Evolutionary conservation across 805 yeast species (phyloP), one percentile per base, ranked within the genome.

Genomic region (Wickerhamomyces ciferrii): DNA sequence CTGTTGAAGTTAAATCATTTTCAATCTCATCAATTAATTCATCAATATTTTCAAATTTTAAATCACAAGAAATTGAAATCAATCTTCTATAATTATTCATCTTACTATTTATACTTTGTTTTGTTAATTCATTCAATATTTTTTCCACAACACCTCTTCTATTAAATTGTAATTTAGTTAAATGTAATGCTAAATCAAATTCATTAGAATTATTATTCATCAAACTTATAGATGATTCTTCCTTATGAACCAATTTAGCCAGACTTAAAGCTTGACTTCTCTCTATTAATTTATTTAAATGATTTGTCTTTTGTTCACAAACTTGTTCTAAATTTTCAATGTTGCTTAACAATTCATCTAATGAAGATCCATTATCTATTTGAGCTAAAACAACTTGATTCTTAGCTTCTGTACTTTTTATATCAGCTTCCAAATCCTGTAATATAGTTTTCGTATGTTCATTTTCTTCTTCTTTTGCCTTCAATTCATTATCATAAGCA

Each of bases 11-110:
- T 10, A 70, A 50, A 47, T 69, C 75, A 23, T 63, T 62, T 48
- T 70, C 89, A 39, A 92, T 86, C 19, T 92, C 97, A 53, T 87
- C 92, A 43, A 92, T 71, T 48, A 89, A 72, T 27, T 87, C 84
- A 53, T 84, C 88, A 48, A 92, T 83, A 49, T 86, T 94, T 49
- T 87, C 95, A 19, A 83, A 74, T 43, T 82, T 79, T 45, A 89
- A 73, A 2, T 88, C 96, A 61, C 95, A 86, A 42, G 88, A 78
- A 41, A 81, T 68, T 21, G 92, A 78, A 39, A 94, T 83, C 50
- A 92, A 71, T 57, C 81, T 81, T 52, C 96, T 75, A 69, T 92
- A 85, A 61, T 88, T 89, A 56, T 80, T 76, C 79, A 87, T 83
- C 62, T 82, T 84, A 27, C 69, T 42, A 62, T 72, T 77, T 36